A percentile compares a stretch with the other conserved stretches of the same genome.
Evolutionary conservation across 108 stramenopile species (phyloP).

Genomic region (Mediolabrus comicus): DNA sequence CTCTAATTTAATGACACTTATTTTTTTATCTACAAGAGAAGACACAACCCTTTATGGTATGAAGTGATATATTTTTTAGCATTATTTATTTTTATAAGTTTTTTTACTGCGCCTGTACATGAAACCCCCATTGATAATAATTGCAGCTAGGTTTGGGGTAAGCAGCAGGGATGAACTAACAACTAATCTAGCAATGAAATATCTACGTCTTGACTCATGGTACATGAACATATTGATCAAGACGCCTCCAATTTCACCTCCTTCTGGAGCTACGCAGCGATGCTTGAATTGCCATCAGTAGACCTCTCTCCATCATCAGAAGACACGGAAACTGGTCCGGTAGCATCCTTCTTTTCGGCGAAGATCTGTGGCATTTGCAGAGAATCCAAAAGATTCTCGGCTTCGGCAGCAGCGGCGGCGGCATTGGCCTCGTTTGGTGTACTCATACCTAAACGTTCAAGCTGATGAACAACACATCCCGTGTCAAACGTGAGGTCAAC

Average conservation of each 20-base stretch:
- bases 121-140: neutral
- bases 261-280: neutral
- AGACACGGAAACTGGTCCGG: slow-evolving; percentile 31
- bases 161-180: too few relatives aligned
- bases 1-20: neutral
- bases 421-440: slow-evolving; percentile 6
- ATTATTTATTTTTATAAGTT: neutral
- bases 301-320: slow-evolving; percentile 38
- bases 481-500: slow-evolving; percentile 71
- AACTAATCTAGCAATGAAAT: slow-evolving; percentile 1
- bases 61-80: neutral
- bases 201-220: too few relatives aligned
- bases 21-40: too few relatives aligned
- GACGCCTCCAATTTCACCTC: neutral
- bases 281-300: slow-evolving; percentile 9
- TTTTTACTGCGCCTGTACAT: neutral
- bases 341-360: slow-evolving; percentile 9
- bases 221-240: too few relatives aligned
- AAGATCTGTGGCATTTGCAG: slow-evolving; percentile 51
- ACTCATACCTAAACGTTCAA: slow-evolving; percentile 36
- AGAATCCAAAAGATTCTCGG: slow-evolving; percentile 79
- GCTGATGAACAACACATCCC: slow-evolving; percentile 50
- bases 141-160: neutral
- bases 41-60: neutral
- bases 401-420: slow-evolving; percentile 43